Percentiles rank a stretch among this genome's conserved stretches.
These are phyloP conservation scores for Turnera subulata DNA, from an alignment of 345 rosid species.

Conservation along the genomic window DNA sequence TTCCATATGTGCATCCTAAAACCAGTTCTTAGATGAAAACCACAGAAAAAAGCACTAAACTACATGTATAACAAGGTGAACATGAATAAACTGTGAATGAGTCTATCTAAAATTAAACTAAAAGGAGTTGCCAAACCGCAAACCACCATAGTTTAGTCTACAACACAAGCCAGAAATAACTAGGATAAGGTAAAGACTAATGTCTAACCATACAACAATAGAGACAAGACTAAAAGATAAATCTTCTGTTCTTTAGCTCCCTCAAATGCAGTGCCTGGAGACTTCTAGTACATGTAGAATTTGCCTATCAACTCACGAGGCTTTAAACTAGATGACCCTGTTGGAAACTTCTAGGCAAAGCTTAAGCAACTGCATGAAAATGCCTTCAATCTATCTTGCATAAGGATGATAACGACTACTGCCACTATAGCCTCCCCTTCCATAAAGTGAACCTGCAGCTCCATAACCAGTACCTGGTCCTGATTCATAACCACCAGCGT, in stretches of 20 bases:
- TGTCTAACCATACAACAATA: conserved; percentile 30
- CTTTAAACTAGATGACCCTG: conserved; percentile 39
- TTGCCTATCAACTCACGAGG: conserved; percentile 42
- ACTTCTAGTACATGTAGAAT: conserved; percentile 36
- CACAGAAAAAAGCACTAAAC: conserved; percentile 5
- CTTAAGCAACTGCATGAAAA: conserved; percentile 36
- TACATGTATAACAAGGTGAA: not conserved
- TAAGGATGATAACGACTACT: conserved; percentile 97
- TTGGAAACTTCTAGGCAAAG: conserved; percentile 42
- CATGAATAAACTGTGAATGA: not conserved
- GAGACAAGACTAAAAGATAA: conserved; percentile 16
- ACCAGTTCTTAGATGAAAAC: too few relatives aligned
- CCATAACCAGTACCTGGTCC: conserved; percentile 86
- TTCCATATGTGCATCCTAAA: too few relatives aligned
- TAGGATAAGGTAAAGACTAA: conserved; percentile 26
- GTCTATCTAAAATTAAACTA: conserved; percentile 41
- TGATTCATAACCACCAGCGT: conserved; percentile 66
- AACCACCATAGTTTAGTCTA: conserved; percentile 33
- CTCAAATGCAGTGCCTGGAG: conserved; percentile 27
- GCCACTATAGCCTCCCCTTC: conserved; percentile 91
- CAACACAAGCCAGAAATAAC: conserved; percentile 32
- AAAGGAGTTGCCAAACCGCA: conserved; percentile 17
- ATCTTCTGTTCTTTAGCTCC: conserved; percentile 37
- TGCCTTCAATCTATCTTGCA: conserved; percentile 54
- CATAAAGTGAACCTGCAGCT: conserved; percentile 72